phyloP scores from a whole-genome alignment of 148 eudicot species.

The Agrostemma githago region DNA sequence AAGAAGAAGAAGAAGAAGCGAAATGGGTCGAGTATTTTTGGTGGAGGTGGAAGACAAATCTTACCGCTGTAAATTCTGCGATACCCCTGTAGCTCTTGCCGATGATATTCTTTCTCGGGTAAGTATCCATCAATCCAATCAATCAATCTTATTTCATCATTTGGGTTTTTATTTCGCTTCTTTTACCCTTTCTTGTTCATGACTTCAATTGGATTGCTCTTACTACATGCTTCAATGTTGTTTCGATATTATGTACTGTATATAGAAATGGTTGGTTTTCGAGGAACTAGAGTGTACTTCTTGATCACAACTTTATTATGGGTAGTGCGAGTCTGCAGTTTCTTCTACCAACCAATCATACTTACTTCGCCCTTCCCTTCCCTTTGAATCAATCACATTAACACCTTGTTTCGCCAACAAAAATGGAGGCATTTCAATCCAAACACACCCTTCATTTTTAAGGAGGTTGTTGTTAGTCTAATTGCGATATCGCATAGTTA shows the following conservation, averaged over 20 bases:
- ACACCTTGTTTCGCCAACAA: no score
- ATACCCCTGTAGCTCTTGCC: constrained; percentile 40
- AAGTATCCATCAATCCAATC: background rate
- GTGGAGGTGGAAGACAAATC: constrained; percentile 45
- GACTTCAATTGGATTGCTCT: background rate
- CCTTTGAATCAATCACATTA: no score
- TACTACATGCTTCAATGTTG: background rate
- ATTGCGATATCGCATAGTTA: background rate
- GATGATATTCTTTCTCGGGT: constrained; percentile 46
- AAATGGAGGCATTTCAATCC: no score
- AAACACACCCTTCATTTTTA: no score
- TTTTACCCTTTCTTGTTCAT: background rate
- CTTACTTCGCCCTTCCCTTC: no score
- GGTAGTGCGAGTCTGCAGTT: no score
- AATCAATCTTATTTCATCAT: background rate
- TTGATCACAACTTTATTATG: no score
- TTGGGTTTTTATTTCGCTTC: background rate
- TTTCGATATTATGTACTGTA: no score
- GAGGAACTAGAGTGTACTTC: no score
- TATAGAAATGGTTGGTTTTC: no score
- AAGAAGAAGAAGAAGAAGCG: background rate
- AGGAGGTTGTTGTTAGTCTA: no score
- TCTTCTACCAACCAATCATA: no score
- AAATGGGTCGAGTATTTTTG: constrained; percentile 51
- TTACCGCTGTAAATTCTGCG: constrained; percentile 45